These are phyloP conservation scores for Sphaerosporella brunnea DNA, from an alignment of 495 filamentous ascomycete species.

Conservation along the genomic window DNA sequence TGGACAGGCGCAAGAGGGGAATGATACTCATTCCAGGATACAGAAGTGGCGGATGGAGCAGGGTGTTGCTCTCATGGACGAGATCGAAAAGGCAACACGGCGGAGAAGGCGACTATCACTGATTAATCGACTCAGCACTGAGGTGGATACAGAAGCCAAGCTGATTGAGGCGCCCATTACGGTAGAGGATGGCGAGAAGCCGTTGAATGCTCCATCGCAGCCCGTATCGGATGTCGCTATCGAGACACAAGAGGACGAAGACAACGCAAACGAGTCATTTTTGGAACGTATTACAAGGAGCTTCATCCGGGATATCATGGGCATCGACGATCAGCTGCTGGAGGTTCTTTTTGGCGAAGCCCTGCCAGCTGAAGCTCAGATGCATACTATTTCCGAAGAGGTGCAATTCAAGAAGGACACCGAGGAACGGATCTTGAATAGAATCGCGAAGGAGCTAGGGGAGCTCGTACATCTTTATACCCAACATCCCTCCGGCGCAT, in stretches of 20 bases:
- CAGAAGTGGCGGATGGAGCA: constrained; percentile 87
- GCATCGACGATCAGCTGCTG: constrained; percentile 71
- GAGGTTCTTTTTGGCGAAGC: constrained; percentile 76
- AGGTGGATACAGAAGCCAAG: neutral
- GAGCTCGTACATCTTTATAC: constrained; percentile 65
- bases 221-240: neutral
- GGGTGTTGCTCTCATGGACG: constrained; percentile 62
- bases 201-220: constrained; percentile 13
- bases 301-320: constrained; percentile 75
- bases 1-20: constrained; percentile 31
- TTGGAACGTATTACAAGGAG: constrained; percentile 69
- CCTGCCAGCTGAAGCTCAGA: constrained; percentile 39
- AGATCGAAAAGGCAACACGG: constrained; percentile 72
- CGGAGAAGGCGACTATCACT: constrained; percentile 35
- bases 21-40: constrained; percentile 62
- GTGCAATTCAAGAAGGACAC: constrained; percentile 35
- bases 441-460: constrained; percentile 74
- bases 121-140: constrained; percentile 19
- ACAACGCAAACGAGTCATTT: constrained; percentile 38
- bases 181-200: constrained; percentile 11
- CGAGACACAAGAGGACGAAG: constrained; percentile 19
- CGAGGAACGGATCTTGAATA: constrained; percentile 61
- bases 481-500: constrained; percentile 28
- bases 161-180: neutral
- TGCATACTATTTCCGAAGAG: constrained; percentile 14